Percentiles rank a stretch among this genome's conserved stretches.
Conservation (phyloP, 768 basidiomycete species). For the Dendrothele bispora region DNA sequence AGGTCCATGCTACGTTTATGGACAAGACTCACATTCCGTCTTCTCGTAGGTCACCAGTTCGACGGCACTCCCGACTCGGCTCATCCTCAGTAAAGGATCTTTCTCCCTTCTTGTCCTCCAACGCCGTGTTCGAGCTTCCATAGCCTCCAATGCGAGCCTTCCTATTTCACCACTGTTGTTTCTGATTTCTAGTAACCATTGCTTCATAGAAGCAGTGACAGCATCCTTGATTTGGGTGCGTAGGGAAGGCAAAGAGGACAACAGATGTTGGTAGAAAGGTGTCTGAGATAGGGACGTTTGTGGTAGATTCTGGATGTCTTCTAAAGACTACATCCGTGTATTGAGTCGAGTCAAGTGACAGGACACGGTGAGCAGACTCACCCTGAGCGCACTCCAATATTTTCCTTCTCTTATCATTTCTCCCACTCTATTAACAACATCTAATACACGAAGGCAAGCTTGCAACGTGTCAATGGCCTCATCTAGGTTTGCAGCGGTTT, state of each 20-base stretch:
- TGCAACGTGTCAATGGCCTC: slow-evolving; percentile 96
- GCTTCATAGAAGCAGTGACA: slow-evolving; percentile 92
- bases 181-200: slow-evolving; percentile 94
- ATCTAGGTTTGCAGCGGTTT: slow-evolving; percentile 92
- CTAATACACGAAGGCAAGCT: slow-evolving; percentile 87
- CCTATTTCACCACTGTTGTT: slow-evolving; percentile 88
- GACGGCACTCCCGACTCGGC: slow-evolving; percentile 87
- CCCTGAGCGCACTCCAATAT: slow-evolving; percentile 96
- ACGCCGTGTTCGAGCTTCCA: slow-evolving; percentile 78
- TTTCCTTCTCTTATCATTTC: slow-evolving; percentile 92
- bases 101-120: slow-evolving; percentile 86
- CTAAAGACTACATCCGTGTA: slow-evolving; percentile 68
- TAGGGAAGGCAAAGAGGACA: slow-evolving; percentile 89
- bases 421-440: slow-evolving; percentile 89
- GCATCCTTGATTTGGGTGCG: slow-evolving; percentile 89
- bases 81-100: slow-evolving; percentile 73
- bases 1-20: neutral
- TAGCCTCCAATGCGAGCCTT: slow-evolving; percentile 81
- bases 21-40: slow-evolving; percentile 79
- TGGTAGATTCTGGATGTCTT: slow-evolving; percentile 91
- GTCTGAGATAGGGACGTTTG: slow-evolving; percentile 88
- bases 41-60: slow-evolving; percentile 92
- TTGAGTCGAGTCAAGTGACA: slow-evolving; percentile 27
- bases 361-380: slow-evolving; percentile 43
- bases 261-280: slow-evolving; percentile 87